Conservation (phyloP, 805 yeast genomes). For the Barnettozyma populi region DNA sequence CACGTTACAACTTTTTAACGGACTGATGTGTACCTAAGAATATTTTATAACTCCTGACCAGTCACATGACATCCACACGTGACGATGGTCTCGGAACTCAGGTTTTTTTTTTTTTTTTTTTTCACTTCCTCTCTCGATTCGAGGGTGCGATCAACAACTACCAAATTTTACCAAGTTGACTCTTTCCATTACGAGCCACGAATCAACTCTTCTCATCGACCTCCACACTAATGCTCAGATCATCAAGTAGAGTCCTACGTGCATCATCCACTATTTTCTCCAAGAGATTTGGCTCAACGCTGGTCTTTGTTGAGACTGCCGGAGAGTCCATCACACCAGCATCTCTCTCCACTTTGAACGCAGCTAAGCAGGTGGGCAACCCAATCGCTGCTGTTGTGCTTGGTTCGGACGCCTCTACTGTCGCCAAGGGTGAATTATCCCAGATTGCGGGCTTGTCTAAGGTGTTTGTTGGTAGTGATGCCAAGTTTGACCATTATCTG, state of each 20-base stretch:
- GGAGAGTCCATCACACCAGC: conserved; percentile 54
- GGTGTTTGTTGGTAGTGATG: conserved; percentile 50
- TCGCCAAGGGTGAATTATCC: conserved; percentile 43
- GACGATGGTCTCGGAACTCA: not conserved
- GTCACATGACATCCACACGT: not conserved
- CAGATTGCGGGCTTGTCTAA: conserved; percentile 40
- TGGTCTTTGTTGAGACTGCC: conserved; percentile 67
- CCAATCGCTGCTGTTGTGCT: conserved; percentile 76
- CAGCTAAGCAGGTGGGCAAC: conserved; percentile 70
- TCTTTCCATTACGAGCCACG: not conserved
- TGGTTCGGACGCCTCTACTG: conserved; percentile 52
- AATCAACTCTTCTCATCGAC: not conserved
- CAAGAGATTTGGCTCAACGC: conserved; percentile 56
- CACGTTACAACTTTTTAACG: too few species aligned
- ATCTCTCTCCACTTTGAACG: conserved; percentile 66
- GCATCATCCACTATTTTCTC: not conserved
- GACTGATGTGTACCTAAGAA: too few species aligned
- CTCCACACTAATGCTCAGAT: not conserved
- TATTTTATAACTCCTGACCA: too few species aligned
- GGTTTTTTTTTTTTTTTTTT: too few species aligned
- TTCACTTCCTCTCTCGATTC: too few species aligned
- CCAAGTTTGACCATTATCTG: conserved; percentile 58
- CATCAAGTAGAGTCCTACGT: not conserved
- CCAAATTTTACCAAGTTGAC: not conserved
- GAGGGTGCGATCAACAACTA: not conserved